Conservation (phyloP, 495 filamentous ascomycete species). For the Daldinia bambusicola region DNA sequence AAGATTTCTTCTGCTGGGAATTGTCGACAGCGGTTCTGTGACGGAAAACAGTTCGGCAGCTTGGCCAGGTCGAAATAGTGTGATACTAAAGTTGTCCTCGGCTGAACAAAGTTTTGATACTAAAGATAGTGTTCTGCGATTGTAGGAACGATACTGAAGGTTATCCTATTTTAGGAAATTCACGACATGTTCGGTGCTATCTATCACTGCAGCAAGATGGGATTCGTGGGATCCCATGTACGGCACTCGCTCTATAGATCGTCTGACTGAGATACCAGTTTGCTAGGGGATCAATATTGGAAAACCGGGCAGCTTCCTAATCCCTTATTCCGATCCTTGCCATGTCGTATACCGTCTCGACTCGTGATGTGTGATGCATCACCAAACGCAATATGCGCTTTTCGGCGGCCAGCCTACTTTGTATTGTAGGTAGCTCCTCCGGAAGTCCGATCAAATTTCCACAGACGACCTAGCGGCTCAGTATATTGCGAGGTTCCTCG, state of each 20-base stretch:
- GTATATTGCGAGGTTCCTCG: conserved; percentile 21
- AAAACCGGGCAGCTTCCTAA: not conserved
- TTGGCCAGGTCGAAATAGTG: not conserved
- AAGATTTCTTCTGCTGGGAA: not conserved
- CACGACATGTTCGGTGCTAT: not conserved
- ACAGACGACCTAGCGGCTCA: conserved; percentile 12
- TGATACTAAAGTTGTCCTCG: not conserved
- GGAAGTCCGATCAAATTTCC: conserved; percentile 37
- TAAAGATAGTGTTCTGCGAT: not conserved
- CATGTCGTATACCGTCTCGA: conserved; percentile 28
- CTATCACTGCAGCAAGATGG: not conserved
- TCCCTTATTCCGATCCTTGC: conserved; percentile 24
- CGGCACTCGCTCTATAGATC: not conserved
- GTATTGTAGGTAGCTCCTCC: conserved; percentile 19
- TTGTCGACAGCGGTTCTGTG: not conserved
- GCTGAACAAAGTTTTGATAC: conserved; percentile 18
- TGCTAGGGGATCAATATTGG: not conserved
- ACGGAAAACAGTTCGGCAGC: not conserved
- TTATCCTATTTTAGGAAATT: conserved; percentile 10
- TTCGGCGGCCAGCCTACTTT: conserved; percentile 33
- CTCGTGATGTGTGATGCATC: conserved; percentile 13
- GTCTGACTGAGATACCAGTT: not conserved
- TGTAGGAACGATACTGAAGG: not conserved
- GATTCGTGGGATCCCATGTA: not conserved
- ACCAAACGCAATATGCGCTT: conserved; percentile 34